Percentiles rank a stretch among this genome's conserved stretches.
phyloP scores from a whole-genome alignment of 148 eudicot genomes.

The Rhododendron vialii region DNA sequence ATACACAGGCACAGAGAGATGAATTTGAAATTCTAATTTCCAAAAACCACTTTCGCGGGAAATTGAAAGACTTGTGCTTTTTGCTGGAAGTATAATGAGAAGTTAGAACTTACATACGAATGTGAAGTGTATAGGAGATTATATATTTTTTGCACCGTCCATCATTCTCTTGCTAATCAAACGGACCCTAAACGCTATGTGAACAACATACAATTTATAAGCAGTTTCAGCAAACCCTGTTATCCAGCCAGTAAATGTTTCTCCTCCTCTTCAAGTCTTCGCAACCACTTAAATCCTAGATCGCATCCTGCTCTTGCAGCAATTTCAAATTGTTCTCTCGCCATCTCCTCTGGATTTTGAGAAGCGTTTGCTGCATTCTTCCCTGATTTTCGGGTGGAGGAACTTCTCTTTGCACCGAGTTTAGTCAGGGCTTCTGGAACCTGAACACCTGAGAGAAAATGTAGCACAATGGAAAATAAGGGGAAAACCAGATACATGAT shows the following conservation, averaged over 20 bases:
- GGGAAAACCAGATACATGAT: neutral
- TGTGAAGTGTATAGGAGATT: too few relatives aligned
- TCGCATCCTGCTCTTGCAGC: slow-evolving; percentile 86
- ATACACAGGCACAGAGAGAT: neutral
- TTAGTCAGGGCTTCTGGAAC: slow-evolving; percentile 68
- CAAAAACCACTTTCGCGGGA: neutral
- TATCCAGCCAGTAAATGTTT: slow-evolving; percentile 23
- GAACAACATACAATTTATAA: neutral
- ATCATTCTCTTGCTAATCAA: neutral
- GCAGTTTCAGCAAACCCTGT: neutral
- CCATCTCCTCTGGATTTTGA: slow-evolving; percentile 48
- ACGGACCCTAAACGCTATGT: neutral
- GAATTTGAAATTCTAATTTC: neutral
- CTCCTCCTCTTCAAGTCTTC: slow-evolving; percentile 77
- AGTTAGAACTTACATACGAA: neutral
- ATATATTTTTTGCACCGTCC: neutral
- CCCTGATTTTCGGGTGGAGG: slow-evolving; percentile 21
- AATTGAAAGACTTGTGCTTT: neutral
- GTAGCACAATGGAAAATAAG: neutral
- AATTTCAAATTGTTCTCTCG: slow-evolving; percentile 74
- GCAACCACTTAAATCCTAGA: slow-evolving; percentile 87
- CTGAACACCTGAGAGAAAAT: slow-evolving; percentile 39
- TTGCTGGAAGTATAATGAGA: neutral
- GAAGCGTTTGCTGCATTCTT: slow-evolving; percentile 21
- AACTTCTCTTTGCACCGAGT: slow-evolving; percentile 42